Evolutionary conservation across 129 eudicot species (phyloP).

Genomic region (Silybum marianum): DNA sequence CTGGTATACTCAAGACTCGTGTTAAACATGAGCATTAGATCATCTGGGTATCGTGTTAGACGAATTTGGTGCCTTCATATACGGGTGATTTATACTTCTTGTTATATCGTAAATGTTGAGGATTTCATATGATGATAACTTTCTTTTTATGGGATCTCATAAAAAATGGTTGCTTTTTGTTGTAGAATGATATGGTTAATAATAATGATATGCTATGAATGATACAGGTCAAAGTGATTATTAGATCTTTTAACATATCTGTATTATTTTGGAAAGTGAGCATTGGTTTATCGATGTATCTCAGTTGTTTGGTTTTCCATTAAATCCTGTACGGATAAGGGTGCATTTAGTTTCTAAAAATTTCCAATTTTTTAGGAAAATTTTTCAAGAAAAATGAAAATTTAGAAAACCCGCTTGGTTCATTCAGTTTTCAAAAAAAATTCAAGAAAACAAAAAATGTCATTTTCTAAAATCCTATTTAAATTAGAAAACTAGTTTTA

Average conservation of each 20-base stretch:
- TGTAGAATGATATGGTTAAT: background rate
- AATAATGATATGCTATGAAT: background rate
- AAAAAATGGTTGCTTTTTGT: background rate
- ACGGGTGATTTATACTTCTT: background rate
- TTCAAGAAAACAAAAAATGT: too few species aligned
- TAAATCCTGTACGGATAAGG: too few species aligned
- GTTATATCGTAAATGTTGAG: background rate
- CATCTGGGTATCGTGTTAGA: slow-evolving; percentile 41
- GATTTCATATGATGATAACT: background rate
- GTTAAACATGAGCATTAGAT: slow-evolving; percentile 69
- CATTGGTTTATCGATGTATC: too few species aligned
- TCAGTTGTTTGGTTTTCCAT: too few species aligned
- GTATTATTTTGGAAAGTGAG: background rate
- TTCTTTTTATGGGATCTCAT: background rate
- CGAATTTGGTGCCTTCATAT: background rate
- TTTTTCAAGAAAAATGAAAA: too few species aligned
- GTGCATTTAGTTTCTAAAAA: too few species aligned
- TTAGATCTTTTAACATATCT: background rate
- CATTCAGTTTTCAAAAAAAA: too few species aligned
- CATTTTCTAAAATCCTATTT: too few species aligned
- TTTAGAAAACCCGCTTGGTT: too few species aligned
- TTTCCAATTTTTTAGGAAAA: too few species aligned
- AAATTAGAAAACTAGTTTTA: too few species aligned
- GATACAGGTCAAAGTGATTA: background rate
- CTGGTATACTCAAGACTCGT: slow-evolving; percentile 86